phyloP scores from a whole-genome alignment of 2,329 filamentous ascomycete genomes.

The Plectosphaerella plurivora region DNA sequence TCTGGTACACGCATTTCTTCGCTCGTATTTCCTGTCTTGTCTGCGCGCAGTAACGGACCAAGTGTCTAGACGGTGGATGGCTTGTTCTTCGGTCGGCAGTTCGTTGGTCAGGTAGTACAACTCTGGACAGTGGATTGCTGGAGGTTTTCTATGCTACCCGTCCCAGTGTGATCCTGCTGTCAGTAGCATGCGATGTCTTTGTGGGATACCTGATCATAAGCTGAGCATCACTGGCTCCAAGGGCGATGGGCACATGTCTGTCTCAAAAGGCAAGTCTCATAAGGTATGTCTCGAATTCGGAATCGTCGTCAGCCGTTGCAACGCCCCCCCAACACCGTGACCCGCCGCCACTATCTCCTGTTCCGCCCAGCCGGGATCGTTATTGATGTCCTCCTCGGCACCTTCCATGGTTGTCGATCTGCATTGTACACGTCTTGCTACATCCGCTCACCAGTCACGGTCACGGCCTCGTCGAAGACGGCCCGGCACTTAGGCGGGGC shows the following conservation, averaged over 20 bases:
- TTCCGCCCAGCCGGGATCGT: background rate
- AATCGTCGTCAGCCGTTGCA: constrained; percentile 2
- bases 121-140: background rate
- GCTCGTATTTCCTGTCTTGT: background rate
- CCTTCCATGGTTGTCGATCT: background rate
- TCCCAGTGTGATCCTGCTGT: background rate
- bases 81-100: background rate
- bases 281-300: constrained; percentile 4
- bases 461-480: constrained; percentile 4
- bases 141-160: background rate
- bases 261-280: too few species aligned
- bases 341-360: background rate
- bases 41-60: background rate
- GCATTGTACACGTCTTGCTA: constrained; percentile 1
- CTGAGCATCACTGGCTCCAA: too few species aligned
- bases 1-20: background rate
- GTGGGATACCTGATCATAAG: too few species aligned
- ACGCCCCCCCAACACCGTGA: background rate
- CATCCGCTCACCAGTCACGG: constrained; percentile 3
- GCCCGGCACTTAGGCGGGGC: constrained; percentile 20
- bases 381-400: background rate
- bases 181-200: too few species aligned
- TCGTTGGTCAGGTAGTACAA: background rate
- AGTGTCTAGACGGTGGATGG: background rate
- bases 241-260: too few species aligned